Conservation (phyloP, 495 filamentous ascomycete species). For the Penicillium subrubescens region DNA sequence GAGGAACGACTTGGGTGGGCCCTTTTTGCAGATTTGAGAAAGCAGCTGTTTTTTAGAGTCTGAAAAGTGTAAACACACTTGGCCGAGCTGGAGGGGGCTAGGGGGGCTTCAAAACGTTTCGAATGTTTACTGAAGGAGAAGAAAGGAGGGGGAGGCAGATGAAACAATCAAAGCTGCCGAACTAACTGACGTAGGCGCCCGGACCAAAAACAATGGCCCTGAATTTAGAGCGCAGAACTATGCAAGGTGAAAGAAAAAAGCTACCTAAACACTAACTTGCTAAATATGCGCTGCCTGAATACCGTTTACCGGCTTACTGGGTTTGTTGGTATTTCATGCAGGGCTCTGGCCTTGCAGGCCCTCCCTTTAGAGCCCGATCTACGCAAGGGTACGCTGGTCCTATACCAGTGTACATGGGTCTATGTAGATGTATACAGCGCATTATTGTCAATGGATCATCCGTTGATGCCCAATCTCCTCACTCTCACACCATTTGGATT, state of each 20-base stretch:
- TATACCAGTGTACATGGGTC: too few relatives aligned
- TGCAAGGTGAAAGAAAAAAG: not conserved
- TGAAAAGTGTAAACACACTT: slow-evolving; percentile 3
- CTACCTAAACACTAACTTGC: not conserved
- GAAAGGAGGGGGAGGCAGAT: slow-evolving; percentile 20
- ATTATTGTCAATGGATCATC: not conserved
- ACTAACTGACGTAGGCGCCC: slow-evolving; percentile 31
- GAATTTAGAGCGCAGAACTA: not conserved
- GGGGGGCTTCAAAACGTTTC: not conserved
- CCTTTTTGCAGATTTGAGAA: not conserved
- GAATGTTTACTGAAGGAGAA: slow-evolving; percentile 25
- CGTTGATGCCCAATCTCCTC: not conserved
- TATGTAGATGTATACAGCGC: not conserved
- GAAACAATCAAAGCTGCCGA: slow-evolving; percentile 27
- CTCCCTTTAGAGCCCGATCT: slow-evolving; percentile 14
- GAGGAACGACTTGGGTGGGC: slow-evolving; percentile 1
- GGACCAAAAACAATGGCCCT: slow-evolving; percentile 19
- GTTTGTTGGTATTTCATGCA: not conserved
- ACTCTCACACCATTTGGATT: not conserved
- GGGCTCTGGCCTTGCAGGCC: not conserved
- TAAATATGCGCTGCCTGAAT: not conserved
- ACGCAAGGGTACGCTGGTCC: too few relatives aligned
- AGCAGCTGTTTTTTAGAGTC: slow-evolving; percentile 1
- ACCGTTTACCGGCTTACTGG: not conserved
- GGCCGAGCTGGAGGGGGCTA: slow-evolving; percentile 12